Base-by-base conservation (phyloP, 2,329 filamentous ascomycete species). In the Neonectria coccinea region DNA sequence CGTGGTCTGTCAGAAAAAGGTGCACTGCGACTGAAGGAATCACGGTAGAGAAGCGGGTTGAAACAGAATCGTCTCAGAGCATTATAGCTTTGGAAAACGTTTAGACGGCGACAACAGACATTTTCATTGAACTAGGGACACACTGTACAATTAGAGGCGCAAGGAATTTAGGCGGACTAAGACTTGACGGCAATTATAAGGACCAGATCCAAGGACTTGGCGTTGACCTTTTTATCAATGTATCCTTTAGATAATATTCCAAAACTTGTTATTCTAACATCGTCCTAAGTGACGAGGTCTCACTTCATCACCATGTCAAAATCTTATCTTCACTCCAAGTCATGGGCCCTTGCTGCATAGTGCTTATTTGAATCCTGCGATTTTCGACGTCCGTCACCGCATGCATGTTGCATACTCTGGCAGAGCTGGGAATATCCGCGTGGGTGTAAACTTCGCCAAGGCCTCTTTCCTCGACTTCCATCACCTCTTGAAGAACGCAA, bases 1-100 rank as follows among this genome's bases (percentile, higher is more conserved):
- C 64, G 14, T 75, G 74, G 25, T 68, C 73, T 7, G 65, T 74
- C 4, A 65, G 67, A 25, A 73, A 76, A 62, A 65, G 68, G 27
- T 73, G 71, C 3, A 20, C 71, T 44, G 68, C 64, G 11, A 31
- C 55, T 5, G 60, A 63, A 56, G 27, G 55, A 0, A 16, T 51
- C 5, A 31, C 33, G 5, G 42, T 63, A 5, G 25, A 54, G 18
- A 53, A 63, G 7, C 55, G 60, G 2, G 7, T 55, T 20, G 54
- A 59, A 27, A 63, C 55, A 2, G 55, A 59, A 3, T 39, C 44
- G 11, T 50, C 55, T 3, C 11, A 48, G 20, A 57, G 27, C 29
- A 45, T 57, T 5, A 51, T 29, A 10, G 31, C 9, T 16, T 22
- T 45, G 7, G 55, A 51, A n/a, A 33, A 10, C 5, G 44, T 56